Evolutionary conservation across 768 basidiomycete genomes (phyloP), one percentile per base, ranked within the genome.

Genomic region (Leucocoprinus leucothites): DNA sequence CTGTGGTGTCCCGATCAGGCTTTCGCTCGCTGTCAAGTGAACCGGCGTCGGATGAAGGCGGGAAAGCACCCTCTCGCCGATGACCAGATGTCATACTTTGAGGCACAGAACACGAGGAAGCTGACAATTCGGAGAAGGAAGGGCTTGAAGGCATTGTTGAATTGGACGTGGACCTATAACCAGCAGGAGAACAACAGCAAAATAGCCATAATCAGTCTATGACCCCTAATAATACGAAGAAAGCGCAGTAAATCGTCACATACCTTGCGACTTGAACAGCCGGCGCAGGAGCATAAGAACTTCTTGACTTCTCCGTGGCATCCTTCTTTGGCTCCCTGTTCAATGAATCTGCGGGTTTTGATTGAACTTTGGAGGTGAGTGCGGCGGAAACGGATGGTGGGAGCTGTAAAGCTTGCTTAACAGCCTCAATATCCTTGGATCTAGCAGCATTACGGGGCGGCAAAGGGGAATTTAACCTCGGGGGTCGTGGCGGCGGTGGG

Each of bases 371-470:
- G 18, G 71, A 61, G 22, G 71, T 68, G n/a, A 79, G 74, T 40
- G 69, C 74, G 34, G 78, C 74, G 31, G 74, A 64, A 16, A 85
- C 82, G 16, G 81, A 81, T 14, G 76, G 69, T 0, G 85, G 82
- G 13, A 87, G 64, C 60, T 86, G 82, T 31, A 86, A 67, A 24
- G 80, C 76, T 55, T 85, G 82, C 56, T 80, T 84, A 52, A 85
- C 74, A 28, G 76, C 74, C 48, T 86, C 82, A 8, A 82, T 68
- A 22, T 86, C 83, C 31, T 56, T 43, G 21, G 45, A 73, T 60
- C 67, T 71, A 16, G 48, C 74, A 8, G 53, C 36, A 35, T 47
- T 59, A 62, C 58, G 57, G 18, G 9, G 60, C 53, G 43, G 64
- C 57, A 47, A 66, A 45, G 28, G 69, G 63, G 45, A 70, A 70